phyloP scores from a whole-genome alignment of 495 filamentous ascomycete genomes.

The Chaetomium tenue region DNA sequence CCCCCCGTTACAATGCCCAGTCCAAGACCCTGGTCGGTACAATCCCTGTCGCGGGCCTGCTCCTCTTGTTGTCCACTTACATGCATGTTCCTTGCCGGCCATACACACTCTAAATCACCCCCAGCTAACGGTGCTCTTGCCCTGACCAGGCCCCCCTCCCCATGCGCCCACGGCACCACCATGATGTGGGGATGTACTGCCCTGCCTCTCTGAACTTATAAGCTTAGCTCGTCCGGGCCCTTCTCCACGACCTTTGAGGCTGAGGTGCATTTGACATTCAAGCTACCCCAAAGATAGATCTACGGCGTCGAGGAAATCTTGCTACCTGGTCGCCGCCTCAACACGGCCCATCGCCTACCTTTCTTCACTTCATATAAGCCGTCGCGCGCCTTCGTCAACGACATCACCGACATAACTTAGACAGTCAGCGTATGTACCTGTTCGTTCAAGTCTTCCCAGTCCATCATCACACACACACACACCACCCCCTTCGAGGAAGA shows the following conservation, averaged over 20 bases:
- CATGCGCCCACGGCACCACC: slow-evolving; percentile 23
- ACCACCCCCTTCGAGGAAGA: slow-evolving; percentile 1
- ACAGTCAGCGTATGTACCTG: slow-evolving; percentile 34
- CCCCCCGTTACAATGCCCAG: slow-evolving; percentile 14
- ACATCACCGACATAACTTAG: slow-evolving; percentile 14
- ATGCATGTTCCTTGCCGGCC: slow-evolving; percentile 29
- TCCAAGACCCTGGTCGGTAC: slow-evolving; percentile 21
- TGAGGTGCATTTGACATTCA: slow-evolving; percentile 31
- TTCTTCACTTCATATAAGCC: slow-evolving; percentile 32
- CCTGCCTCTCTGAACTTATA: slow-evolving; percentile 35
- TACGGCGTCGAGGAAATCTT: slow-evolving; percentile 26
- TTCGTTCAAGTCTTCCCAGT: slow-evolving; percentile 22
- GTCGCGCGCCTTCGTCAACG: slow-evolving; percentile 13
- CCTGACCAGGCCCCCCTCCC: slow-evolving; percentile 16
- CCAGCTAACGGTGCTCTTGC: slow-evolving; percentile 21
- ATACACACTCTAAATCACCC: slow-evolving; percentile 24
- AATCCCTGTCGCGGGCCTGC: slow-evolving; percentile 24
- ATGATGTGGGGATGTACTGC: slow-evolving; percentile 30
- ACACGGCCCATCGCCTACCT: slow-evolving; percentile 19
- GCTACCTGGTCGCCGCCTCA: slow-evolving; percentile 30
- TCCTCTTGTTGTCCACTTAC: slow-evolving; percentile 23
- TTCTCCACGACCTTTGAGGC: slow-evolving; percentile 36
- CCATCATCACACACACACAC: slow-evolving; percentile 4
- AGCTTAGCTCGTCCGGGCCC: slow-evolving; percentile 33
- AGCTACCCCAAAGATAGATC: slow-evolving; percentile 39